phyloP scores from a whole-genome alignment of 2,329 filamentous ascomycete species.

The Acephala macrosclerotiorum region DNA sequence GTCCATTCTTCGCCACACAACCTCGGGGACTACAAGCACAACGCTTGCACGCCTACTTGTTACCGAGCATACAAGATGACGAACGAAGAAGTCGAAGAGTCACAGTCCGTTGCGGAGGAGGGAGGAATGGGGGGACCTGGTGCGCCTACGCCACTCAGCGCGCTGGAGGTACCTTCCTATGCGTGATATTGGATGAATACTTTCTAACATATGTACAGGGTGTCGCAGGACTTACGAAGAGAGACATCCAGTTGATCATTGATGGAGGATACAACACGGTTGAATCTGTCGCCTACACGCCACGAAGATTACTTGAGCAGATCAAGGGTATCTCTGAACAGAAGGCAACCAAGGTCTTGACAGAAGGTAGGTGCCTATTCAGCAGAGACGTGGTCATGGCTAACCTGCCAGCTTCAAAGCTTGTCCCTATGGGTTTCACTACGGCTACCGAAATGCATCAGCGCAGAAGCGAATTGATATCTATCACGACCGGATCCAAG shows the following conservation, averaged over 20 bases:
- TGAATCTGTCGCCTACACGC: conserved; percentile 92
- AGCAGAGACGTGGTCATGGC: not conserved
- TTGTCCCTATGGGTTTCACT: conserved; percentile 98
- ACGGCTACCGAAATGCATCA: conserved; percentile 99
- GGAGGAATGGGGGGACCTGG: conserved; percentile 80
- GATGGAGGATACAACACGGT: conserved; percentile 96
- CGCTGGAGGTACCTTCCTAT: conserved; percentile 73
- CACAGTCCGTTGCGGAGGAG: conserved; percentile 79
- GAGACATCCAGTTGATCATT: conserved; percentile 91
- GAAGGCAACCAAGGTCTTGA: conserved; percentile 90
- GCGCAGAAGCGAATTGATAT: conserved; percentile 94
- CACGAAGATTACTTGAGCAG: conserved; percentile 84
- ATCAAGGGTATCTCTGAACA: conserved; percentile 98
- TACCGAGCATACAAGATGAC: conserved; percentile 35
- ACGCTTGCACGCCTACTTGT: not conserved
- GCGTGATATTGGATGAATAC: not conserved
- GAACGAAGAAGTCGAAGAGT: conserved; percentile 56
- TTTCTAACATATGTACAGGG: conserved; percentile 62
- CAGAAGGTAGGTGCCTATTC: conserved; percentile 68
- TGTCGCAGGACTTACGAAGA: conserved; percentile 86
- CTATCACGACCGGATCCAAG: conserved; percentile 97
- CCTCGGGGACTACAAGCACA: not conserved
- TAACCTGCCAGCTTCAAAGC: conserved; percentile 75
- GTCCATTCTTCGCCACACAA: not conserved
- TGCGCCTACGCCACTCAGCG: conserved; percentile 87